Percentiles rank a stretch among this genome's conserved stretches.
These are phyloP conservation scores for Pythium grandisporangium DNA, from an alignment of 352 stramenopile species.

Conservation along the genomic window DNA sequence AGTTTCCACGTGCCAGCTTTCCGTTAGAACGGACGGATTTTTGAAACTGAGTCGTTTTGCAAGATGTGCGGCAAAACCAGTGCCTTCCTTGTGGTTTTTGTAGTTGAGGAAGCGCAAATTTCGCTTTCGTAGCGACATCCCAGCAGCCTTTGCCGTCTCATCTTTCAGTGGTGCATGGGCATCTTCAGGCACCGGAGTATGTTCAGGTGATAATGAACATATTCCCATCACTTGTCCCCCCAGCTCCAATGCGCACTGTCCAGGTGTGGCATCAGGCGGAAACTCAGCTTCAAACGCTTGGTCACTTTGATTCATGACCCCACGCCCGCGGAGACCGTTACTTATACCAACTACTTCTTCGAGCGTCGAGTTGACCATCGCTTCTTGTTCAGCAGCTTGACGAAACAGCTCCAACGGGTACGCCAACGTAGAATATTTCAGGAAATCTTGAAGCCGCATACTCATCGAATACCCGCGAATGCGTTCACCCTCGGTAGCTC, in stretches of 20 bases:
- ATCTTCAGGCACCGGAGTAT: conserved; percentile 14
- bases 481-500: conserved; percentile 56
- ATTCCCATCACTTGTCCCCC: conserved; percentile 56
- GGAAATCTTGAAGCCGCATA: conserved; percentile 49
- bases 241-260: conserved; percentile 59
- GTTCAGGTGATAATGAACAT: conserved; percentile 33
- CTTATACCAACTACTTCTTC: conserved; percentile 23
- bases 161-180: conserved; percentile 4
- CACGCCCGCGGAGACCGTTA: not conserved
- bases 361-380: conserved; percentile 51
- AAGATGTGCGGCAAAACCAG: conserved; percentile 60
- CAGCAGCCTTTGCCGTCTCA: conserved; percentile 9
- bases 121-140: conserved; percentile 14
- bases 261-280: conserved; percentile 52
- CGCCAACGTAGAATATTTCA: conserved; percentile 60
- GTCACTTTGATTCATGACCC: conserved; percentile 12
- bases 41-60: conserved; percentile 54
- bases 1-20: conserved; percentile 67
- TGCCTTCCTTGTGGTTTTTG: conserved; percentile 48
- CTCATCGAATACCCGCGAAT: conserved; percentile 58
- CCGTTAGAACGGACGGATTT: conserved; percentile 46
- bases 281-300: conserved; percentile 60
- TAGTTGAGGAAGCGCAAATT: conserved; percentile 43
- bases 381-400: conserved; percentile 66
- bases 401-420: conserved; percentile 65